Conservation (phyloP, 1,284 basidiomycete genomes). For the Heimioporus retisporus region DNA sequence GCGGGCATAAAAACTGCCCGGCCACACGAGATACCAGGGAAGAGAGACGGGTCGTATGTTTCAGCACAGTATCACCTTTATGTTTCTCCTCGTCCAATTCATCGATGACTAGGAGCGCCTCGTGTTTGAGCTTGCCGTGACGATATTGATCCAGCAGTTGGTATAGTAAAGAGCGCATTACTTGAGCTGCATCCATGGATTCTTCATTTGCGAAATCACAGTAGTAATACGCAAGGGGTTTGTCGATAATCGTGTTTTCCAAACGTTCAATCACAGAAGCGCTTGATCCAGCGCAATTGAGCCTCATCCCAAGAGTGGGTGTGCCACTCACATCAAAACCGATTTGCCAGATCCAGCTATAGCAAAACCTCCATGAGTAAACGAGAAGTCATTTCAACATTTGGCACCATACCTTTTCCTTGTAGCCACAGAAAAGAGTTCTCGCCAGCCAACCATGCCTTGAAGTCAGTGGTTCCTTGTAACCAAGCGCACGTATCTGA, state of each 20-base stretch:
- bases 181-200: conserved; percentile 9
- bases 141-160: conserved; percentile 11
- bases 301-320: neutral
- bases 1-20: neutral
- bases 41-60: neutral
- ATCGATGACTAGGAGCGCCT: neutral
- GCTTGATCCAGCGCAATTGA: neutral
- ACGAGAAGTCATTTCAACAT: neutral
- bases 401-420: conserved; percentile 11
- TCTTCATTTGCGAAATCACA: conserved; percentile 12
- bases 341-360: conserved; percentile 12
- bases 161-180: conserved; percentile 17
- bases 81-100: neutral
- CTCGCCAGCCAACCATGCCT: conserved; percentile 1
- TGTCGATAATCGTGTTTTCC: neutral
- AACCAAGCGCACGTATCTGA: conserved; percentile 19
- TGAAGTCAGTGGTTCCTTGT: neutral
- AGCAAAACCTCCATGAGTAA: neutral
- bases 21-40: neutral
- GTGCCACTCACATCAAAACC: conserved; percentile 2
- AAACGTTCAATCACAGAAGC: conserved; percentile 5
- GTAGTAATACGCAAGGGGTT: conserved; percentile 15
- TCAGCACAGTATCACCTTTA: neutral
- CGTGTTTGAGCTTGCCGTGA: neutral
- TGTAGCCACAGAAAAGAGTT: conserved; percentile 18